Evolutionary conservation across 352 stramenopile species (phyloP), one percentile per base, ranked within the genome.

Genomic region (Globisporangium nodosum): DNA sequence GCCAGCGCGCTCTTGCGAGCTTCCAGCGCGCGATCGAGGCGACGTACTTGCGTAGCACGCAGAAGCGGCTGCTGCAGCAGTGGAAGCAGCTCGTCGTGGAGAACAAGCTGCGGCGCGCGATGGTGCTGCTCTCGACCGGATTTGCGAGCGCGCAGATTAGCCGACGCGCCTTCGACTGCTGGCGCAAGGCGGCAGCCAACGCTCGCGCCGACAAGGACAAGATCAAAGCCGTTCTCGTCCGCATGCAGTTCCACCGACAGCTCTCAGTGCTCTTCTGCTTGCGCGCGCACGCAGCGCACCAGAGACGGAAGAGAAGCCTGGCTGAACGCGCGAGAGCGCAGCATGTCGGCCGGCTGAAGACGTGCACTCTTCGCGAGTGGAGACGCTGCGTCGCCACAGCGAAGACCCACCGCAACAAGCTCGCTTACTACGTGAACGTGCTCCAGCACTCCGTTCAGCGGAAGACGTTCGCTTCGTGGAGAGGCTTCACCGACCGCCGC

Each of bases 391-490:
- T 52, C 0, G 20, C 8, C 0, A 40, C 58, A 1, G 50, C 33
- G n/a, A 56, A 56, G 7, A 24, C 7, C 3, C 65, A 56, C 20
- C 62, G 62, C 0, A 40, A 43, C n/a, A 78, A 70, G 47, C 63
- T 87, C 6, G 43, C 16, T 8, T 45, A 42, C 0, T 85, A 76
- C 30, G 47, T 86, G 8, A 61, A 73, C 12, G 18, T 76, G 43
- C 61, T 81, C 46, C 70, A 82, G 33, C 40, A 81, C 24, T 60
- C 68, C 3, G 20, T 60, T 0, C 76, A 87, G 61, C 63, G 45
- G 9, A 70, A 65, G 40, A 75, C 67, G 47, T 76, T 89, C 39
- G 3, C 49, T 4, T 54, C 58, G 1, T 89, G 75, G 79, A 48
- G 43, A 0, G 58, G 49, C 0, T 83, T 77, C 49, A 49, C 59